phyloP scores from a whole-genome alignment of 2,329 filamentous ascomycete genomes.

The Nemania sp. region DNA sequence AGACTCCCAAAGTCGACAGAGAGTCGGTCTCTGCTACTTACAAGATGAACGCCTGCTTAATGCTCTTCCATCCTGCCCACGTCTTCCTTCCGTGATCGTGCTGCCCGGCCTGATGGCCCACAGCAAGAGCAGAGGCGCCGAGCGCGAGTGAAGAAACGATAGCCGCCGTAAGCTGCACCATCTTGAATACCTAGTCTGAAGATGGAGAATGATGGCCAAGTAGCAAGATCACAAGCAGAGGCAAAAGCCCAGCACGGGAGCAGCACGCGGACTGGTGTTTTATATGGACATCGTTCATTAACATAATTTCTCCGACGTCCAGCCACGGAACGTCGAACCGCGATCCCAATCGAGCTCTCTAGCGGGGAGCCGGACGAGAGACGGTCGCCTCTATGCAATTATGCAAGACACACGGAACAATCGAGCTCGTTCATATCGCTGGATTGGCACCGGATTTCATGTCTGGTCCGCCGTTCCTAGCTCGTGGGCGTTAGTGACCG shows the following conservation, averaged over 20 bases:
- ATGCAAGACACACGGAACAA: background rate
- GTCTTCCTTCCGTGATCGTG: background rate
- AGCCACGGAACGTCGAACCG: background rate
- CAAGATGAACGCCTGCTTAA: slow-evolving; percentile 51
- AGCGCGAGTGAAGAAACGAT: slow-evolving; percentile 18
- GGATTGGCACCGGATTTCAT: background rate
- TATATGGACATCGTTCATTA: slow-evolving; percentile 14
- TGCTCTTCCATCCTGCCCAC: slow-evolving; percentile 45
- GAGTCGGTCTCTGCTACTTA: slow-evolving; percentile 36
- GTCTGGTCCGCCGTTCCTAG: background rate
- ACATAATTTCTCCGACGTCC: background rate
- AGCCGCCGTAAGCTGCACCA: slow-evolving; percentile 10
- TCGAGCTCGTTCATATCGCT: background rate
- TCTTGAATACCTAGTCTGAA: slow-evolving; percentile 2
- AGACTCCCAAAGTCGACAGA: background rate
- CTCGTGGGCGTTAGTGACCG: background rate
- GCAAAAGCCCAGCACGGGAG: background rate
- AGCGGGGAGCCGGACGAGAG: slow-evolving; percentile 6
- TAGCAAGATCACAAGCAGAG: background rate
- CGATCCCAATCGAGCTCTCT: background rate
- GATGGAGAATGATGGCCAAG: background rate
- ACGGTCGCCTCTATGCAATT: background rate
- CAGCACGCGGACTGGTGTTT: background rate
- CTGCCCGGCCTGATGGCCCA: background rate
- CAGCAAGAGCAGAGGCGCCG: slow-evolving; percentile 11